Base-by-base conservation (phyloP, 169 alveolate genomes). In the Cryptosporidium muris region DNA sequence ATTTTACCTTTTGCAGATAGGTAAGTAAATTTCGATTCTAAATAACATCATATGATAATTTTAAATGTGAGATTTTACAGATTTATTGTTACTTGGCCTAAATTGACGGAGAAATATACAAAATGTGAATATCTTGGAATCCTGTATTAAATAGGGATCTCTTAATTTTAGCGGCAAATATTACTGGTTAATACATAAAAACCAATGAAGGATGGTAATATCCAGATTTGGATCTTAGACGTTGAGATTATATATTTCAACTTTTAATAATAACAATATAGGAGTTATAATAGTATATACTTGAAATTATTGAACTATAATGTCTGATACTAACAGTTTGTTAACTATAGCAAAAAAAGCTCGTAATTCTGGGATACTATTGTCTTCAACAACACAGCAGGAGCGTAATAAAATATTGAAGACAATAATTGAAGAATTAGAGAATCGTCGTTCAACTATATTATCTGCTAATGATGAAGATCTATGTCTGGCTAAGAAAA, bases 1-100 rank as follows among this genome's bases (percentile, higher is more conserved):
- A 88, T 94, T 51, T 81, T 89, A 43, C 94, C 93, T 2, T 88
- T 94, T 48, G 82, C 90, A 51, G 91, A 94, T 82, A 82, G 89
- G 92, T 92, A 74, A 62, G 85, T 54, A 45, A 37, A 11, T n/a
- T 56, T 9, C 14, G 16, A 62, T 40, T 3, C 40, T 42, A 4
- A 64, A 12, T 9, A 42, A 12, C 40, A 14, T 40, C 25, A 63
- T 14, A 25, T 63, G 47, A 64, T 64, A 43, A 64, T n/a, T 43
- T 40, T 4, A 63, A 63, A 37, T 8, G 7, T 34, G 14, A 64
- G 12, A 4, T 43, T 58, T 45, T 16, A 40, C 40, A 74, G 85
- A 38, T 74, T 74, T 60, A 56, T 74, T 56, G 85, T 74, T 53
- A 43, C 47, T 36, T 74, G 85, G 85, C 85, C 85, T 7, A 14